phyloP scores from a whole-genome alignment of 1,284 basidiomycete species.

The Laetiporus sulphureus region DNA sequence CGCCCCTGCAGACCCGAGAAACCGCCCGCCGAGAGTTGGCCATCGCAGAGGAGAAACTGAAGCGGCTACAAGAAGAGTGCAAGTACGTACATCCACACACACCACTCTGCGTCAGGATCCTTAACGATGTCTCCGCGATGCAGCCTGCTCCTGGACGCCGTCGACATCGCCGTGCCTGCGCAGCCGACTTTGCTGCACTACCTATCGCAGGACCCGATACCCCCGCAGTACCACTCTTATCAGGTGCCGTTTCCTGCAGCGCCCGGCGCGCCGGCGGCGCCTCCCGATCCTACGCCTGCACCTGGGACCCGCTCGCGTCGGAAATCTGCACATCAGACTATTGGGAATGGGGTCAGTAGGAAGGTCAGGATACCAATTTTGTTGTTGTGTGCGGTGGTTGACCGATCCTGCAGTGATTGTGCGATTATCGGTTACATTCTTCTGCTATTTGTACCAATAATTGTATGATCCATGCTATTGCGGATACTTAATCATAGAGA shows the following conservation, averaged over 20 bases:
- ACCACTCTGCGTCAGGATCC: neutral
- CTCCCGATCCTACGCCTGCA: conserved; percentile 8
- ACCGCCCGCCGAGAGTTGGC: conserved; percentile 39
- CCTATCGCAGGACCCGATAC: conserved; percentile 23
- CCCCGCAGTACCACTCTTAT: conserved; percentile 22
- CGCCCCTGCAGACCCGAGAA: conserved; percentile 32
- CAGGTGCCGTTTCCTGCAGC: conserved; percentile 14
- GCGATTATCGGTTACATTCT: too few relatives aligned
- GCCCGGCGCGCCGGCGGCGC: conserved; percentile 6
- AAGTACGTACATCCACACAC: conserved; percentile 33
- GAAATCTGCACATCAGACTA: neutral
- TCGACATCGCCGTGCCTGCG: conserved; percentile 26
- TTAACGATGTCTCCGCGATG: neutral
- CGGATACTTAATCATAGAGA: too few relatives aligned
- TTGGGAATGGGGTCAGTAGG: conserved; percentile 1
- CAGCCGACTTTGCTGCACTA: conserved; percentile 25
- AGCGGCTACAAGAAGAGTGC: conserved; percentile 51
- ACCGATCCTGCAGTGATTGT: too few relatives aligned
- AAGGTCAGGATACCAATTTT: conserved; percentile 1
- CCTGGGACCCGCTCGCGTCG: neutral
- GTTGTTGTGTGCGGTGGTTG: too few relatives aligned
- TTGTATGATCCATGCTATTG: too few relatives aligned
- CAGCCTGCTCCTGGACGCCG: conserved; percentile 26
- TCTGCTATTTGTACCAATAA: too few relatives aligned
- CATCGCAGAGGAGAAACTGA: conserved; percentile 40